Evolutionary conservation across 139 green algal genomes (phyloP), one percentile per base, ranked within the genome.

Genomic region (Chlamydomonas incerta): DNA sequence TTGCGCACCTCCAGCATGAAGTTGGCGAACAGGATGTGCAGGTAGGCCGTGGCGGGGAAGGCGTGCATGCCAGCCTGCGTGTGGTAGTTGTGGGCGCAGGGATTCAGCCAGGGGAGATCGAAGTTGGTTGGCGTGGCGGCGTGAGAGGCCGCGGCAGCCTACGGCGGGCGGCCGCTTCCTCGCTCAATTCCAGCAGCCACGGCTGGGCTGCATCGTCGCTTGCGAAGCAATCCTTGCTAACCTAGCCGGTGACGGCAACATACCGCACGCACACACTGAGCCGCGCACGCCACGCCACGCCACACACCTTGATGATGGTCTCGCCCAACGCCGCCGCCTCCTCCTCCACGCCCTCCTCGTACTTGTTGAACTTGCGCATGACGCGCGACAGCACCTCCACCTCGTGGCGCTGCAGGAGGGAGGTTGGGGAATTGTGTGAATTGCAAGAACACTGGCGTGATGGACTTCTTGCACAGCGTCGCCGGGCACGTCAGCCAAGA

Each of bases 21-120:
- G 68, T 90, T 90, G 37, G 89, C 66, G 58, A 82, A 88, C 52
- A 90, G 74, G 31, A 90, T 69, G 52, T 89, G 70, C n/a, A 92
- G 52, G 26, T 70, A 70, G 15, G 87, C 69, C 24, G 84, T 41
- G 31, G 85, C 87, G 72, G 83, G 83, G 72, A 88, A 89, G 5
- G 47, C 29, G 10, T 73, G 76, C 80, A 89, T 87, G n/a, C 79
- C 89, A 28, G 86, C 87, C 83, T 88, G 84, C 50, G 86, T 26
- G 71, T n/a, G 46, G 23, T 6, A 29, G 33, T 24, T 18, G 31
- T 46, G 69, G 69, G 0, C 14, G 31, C 24, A 37, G 34, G 21
- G 69, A 55, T 24, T 24, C n/a, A n/a, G n/a, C n/a, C n/a, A n/a
- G n/a, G n/a, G n/a, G n/a, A n/a, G 37, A 72, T 17, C 4, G 24